phyloP scores from a whole-genome alignment of 2,329 filamentous ascomycete genomes.

The Scedosporium dehoogii region DNA sequence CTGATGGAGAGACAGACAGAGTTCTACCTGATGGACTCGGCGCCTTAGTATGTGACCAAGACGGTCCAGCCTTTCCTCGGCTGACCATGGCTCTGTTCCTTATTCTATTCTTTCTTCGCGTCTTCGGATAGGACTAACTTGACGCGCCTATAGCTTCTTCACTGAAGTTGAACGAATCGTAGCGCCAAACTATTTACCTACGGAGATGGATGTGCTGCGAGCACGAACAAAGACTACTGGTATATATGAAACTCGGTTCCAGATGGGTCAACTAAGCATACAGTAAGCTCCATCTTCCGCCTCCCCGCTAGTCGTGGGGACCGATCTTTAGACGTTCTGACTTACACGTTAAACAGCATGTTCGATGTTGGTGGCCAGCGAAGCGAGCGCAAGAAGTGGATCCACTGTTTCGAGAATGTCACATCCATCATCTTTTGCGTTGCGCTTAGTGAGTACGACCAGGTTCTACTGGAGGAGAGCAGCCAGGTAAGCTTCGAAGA shows the following conservation, averaged over 20 bases:
- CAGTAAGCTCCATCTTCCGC: constrained; percentile 55
- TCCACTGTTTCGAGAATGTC: constrained; percentile 99
- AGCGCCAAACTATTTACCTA: constrained; percentile 75
- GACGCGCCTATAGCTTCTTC: constrained; percentile 67
- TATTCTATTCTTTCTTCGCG: background rate
- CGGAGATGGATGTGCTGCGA: constrained; percentile 88
- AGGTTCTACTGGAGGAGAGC: constrained; percentile 91
- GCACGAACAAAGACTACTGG: constrained; percentile 97
- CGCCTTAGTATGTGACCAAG: constrained; percentile 68
- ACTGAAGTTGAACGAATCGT: constrained; percentile 84
- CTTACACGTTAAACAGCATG: constrained; percentile 54
- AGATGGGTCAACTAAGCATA: constrained; percentile 97
- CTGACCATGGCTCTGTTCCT: background rate
- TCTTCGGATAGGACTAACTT: background rate
- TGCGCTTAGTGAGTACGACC: constrained; percentile 94
- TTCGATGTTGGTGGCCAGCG: constrained; percentile 96
- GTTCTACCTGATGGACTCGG: constrained; percentile 99
- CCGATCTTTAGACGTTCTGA: background rate
- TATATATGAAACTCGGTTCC: constrained; percentile 97
- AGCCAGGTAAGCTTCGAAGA: constrained; percentile 61
- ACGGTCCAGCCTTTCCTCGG: background rate
- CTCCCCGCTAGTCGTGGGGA: too few relatives aligned
- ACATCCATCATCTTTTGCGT: constrained; percentile 99
- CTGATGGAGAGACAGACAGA: constrained; percentile 92
- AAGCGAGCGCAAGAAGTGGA: constrained; percentile 99